Percentiles rank a stretch among this genome's conserved stretches.
phyloP scores from a whole-genome alignment of 2,329 filamentous ascomycete species.

The Colletotrichum eremochloae region DNA sequence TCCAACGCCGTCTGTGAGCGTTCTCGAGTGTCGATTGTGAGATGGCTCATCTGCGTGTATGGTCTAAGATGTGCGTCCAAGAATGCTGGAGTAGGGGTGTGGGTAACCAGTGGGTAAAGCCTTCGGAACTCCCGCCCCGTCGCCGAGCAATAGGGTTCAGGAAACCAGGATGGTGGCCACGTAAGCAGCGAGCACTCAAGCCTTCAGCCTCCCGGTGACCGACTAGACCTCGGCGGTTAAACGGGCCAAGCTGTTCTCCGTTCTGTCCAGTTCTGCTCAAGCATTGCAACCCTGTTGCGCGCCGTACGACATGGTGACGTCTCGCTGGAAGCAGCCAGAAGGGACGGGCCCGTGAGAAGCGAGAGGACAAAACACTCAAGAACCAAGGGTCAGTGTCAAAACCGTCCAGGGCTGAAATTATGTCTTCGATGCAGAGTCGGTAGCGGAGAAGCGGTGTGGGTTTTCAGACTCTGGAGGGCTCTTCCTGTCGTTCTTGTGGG shows the following conservation, averaged over 20 bases:
- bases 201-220: neutral
- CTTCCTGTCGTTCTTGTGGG: neutral
- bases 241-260: neutral
- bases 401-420: constrained; percentile 6
- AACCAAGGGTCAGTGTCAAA: neutral
- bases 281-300: neutral
- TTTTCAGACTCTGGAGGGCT: neutral
- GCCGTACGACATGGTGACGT: neutral
- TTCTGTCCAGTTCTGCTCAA: neutral
- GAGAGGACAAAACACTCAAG: neutral
- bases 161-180: neutral
- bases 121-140: neutral
- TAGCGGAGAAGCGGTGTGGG: constrained; percentile 10
- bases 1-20: neutral
- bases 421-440: neutral
- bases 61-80: neutral
- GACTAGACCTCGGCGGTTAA: neutral
- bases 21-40: too few species aligned
- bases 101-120: neutral
- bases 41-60: neutral
- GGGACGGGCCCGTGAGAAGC: neutral
- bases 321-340: neutral
- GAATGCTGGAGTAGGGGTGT: neutral
- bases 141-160: neutral
- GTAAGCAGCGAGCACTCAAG: neutral